Conservation (phyloP, 2,329 filamentous ascomycete genomes). For the Trichophyton equinum region DNA sequence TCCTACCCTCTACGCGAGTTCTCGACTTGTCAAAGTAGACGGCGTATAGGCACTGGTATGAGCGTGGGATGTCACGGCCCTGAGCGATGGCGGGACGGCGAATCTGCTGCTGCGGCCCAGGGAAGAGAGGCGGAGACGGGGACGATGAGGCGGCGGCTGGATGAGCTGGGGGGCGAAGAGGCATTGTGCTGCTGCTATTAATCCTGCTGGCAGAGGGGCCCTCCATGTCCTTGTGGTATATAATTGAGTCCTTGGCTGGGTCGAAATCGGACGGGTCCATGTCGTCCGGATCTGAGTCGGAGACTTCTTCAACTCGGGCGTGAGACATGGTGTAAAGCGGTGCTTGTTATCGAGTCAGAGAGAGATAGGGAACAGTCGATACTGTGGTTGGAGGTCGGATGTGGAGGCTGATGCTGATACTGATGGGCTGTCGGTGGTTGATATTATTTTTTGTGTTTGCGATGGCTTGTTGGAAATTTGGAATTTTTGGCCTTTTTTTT, state of each 20-base stretch:
- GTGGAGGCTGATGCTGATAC: background rate
- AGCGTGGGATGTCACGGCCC: constrained; percentile 47
- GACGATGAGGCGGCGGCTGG: constrained; percentile 30
- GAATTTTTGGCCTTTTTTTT: too few species aligned
- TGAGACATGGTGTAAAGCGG: constrained; percentile 50
- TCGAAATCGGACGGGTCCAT: constrained; percentile 60
- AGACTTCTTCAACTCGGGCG: constrained; percentile 80
- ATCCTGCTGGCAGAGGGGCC: constrained; percentile 18
- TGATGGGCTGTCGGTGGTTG: background rate
- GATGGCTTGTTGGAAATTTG: background rate
- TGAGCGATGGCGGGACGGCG: constrained; percentile 19
- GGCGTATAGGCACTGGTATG: constrained; percentile 84
- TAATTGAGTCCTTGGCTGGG: constrained; percentile 23
- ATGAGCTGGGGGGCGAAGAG: background rate
- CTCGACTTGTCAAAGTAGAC: constrained; percentile 74
- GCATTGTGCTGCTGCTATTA: background rate
- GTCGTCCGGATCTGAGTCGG: constrained; percentile 81
- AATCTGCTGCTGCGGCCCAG: constrained; percentile 28
- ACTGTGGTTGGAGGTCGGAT: background rate
- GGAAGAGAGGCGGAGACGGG: constrained; percentile 32
- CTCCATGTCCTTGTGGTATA: constrained; percentile 21
- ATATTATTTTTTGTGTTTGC: background rate
- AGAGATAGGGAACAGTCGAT: background rate
- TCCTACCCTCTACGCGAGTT: constrained; percentile 61
- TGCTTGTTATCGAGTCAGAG: background rate